Conservation (phyloP, 257 asterid genomes). For the Solanum bulbocastanum region DNA sequence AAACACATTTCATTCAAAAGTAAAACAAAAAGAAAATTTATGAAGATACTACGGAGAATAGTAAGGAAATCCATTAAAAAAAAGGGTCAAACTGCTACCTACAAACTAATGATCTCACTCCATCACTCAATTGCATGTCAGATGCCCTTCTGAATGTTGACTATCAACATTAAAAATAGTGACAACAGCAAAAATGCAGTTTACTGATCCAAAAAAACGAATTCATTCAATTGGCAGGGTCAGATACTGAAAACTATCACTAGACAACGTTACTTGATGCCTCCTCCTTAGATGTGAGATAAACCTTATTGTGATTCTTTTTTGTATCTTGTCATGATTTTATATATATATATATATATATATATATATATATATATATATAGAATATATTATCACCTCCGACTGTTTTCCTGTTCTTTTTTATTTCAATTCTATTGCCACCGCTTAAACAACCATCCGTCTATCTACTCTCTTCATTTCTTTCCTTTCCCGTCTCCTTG, state of each 20-base stretch:
- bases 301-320: neutral
- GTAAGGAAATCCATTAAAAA: neutral
- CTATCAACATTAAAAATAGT: neutral
- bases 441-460: neutral
- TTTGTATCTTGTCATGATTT: neutral
- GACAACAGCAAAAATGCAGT: neutral
- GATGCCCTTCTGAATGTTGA: neutral
- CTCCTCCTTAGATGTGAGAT: neutral
- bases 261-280: neutral
- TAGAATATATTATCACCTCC: neutral
- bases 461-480: neutral
- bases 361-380: too few relatives aligned
- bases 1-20: neutral
- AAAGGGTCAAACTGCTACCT: neutral
- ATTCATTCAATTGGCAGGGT: neutral
- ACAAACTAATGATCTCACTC: neutral
- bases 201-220: neutral
- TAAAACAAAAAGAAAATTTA: neutral
- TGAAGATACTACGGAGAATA: neutral
- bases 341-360: too few relatives aligned
- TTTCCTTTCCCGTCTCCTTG: neutral
- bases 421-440: neutral
- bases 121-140: neutral
- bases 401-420: neutral
- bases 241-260: neutral